phyloP scores from a whole-genome alignment of 805 yeast genomes.

The Cephaloascus albidus region DNA sequence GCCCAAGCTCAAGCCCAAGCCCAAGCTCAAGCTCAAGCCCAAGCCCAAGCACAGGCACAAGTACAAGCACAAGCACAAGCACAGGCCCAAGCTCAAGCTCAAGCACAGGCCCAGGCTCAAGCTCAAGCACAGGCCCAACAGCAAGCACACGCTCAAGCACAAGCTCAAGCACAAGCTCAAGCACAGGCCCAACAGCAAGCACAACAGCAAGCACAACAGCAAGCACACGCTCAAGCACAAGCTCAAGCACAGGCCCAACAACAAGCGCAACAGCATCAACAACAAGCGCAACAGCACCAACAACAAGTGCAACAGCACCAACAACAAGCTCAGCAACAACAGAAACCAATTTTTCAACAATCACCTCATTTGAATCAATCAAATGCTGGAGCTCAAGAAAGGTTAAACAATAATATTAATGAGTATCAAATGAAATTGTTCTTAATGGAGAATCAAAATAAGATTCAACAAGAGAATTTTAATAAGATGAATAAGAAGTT shows the following conservation, averaged over 20 bases:
- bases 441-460: slow-evolving; percentile 8
- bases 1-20: slow-evolving; percentile 9
- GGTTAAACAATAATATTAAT: background rate
- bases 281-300: background rate
- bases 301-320: background rate
- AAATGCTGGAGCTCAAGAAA: background rate
- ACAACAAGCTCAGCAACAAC: background rate
- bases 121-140: background rate
- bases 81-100: background rate
- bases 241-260: background rate
- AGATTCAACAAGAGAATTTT: slow-evolving; percentile 3
- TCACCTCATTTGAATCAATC: background rate
- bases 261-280: background rate
- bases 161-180: background rate
- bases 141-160: background rate
- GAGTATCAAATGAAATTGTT: slow-evolving; percentile 1
- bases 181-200: background rate
- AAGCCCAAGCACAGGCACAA: slow-evolving; percentile 1
- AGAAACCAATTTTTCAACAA: background rate
- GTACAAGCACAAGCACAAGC: background rate
- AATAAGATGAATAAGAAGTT: background rate
- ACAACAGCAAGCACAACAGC: background rate
- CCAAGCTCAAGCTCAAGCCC: slow-evolving; percentile 25
- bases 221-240: background rate
- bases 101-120: background rate